Percentiles rank a stretch among this genome's conserved stretches.
Conservation (phyloP, 2,329 filamentous ascomycete genomes). For the Cucurbitaria berberidis region DNA sequence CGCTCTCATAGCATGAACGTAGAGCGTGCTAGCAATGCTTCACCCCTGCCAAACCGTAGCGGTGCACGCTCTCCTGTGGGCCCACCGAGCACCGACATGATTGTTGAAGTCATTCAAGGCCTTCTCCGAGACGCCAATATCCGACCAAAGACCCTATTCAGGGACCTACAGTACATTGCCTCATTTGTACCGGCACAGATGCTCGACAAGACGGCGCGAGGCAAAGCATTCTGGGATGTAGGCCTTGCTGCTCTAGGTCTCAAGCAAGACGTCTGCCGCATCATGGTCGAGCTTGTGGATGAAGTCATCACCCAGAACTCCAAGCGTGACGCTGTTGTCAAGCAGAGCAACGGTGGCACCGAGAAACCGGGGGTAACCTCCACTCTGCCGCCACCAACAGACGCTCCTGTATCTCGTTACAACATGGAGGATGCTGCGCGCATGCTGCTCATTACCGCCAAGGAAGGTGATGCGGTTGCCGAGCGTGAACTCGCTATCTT, state of each 20-base stretch:
- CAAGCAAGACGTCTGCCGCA: slow-evolving; percentile 85
- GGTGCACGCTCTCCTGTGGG: slow-evolving; percentile 47
- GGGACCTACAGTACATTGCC: slow-evolving; percentile 62
- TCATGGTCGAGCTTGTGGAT: slow-evolving; percentile 79
- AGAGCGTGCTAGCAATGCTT: slow-evolving; percentile 42
- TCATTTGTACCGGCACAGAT: slow-evolving; percentile 64
- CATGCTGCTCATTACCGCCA: slow-evolving; percentile 92
- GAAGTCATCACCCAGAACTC: slow-evolving; percentile 73
- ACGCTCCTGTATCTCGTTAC: slow-evolving; percentile 64
- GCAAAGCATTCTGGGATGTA: slow-evolving; percentile 89
- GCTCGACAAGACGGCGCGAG: slow-evolving; percentile 63
- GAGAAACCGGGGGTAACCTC: slow-evolving; percentile 24
- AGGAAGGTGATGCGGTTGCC: slow-evolving; percentile 85
- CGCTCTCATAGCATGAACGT: slow-evolving; percentile 63
- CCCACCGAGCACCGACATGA: slow-evolving; percentile 52
- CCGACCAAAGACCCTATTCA: slow-evolving; percentile 56
- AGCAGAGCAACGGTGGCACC: slow-evolving; percentile 32
- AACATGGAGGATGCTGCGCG: slow-evolving; percentile 80
- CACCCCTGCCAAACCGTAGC: slow-evolving; percentile 45
- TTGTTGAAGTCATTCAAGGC: slow-evolving; percentile 51
- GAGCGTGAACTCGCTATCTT: slow-evolving; percentile 93
- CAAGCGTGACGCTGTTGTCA: slow-evolving; percentile 56
- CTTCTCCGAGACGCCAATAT: slow-evolving; percentile 55
- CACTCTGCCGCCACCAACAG: slow-evolving; percentile 8
- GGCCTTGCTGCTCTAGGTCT: slow-evolving; percentile 85